Base-by-base conservation (phyloP, 345 rosid species). In the Boechera stricta region DNA sequence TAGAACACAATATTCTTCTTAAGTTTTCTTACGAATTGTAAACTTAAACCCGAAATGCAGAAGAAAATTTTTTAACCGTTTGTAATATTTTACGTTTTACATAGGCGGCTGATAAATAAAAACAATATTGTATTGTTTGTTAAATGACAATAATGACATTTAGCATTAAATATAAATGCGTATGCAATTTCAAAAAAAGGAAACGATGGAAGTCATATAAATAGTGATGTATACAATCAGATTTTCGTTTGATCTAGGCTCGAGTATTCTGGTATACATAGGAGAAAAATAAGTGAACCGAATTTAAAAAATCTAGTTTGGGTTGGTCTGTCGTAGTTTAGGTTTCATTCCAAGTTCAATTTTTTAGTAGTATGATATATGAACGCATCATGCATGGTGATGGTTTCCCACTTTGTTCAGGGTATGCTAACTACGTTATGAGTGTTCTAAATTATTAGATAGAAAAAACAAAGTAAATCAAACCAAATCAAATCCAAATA, bases 311-410 rank as follows among this genome's bases (percentile, higher is more conserved):
- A 12, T 28, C 18, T 29, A 12, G 18, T 55, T 29, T 55, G 35
- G 10, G 1, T 55, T 55, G 31, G 35, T 54, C 13, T 54, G 59
- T 26, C 58, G 7, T 53, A 26, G 33, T 24, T 53, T 44, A 53
- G 15, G 59, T 54, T 11, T 54, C 59, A 28, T 54, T 28, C 35
- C 35, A 11, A 28, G 16, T 29, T 55, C 36, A 55, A 28, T 10
- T 11, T 26, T 28, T 0, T 55, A 29, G n/a, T 44, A 44, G 16
- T 44, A 12, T 44, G 10, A 48, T 28, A 28, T 28, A 39, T 39
- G 42, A 10, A 49, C 6, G 51, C 51, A 47, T n/a, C 1, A 48
- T 64, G 68, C 68, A 44, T 64, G 68, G 38, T 26, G 69, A 29
- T 64, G 21, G 41, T 28, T 13, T 29, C 26, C 36, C 53, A 64